phyloP scores from a whole-genome alignment of 768 basidiomycete genomes.

The Boletus edulis region DNA sequence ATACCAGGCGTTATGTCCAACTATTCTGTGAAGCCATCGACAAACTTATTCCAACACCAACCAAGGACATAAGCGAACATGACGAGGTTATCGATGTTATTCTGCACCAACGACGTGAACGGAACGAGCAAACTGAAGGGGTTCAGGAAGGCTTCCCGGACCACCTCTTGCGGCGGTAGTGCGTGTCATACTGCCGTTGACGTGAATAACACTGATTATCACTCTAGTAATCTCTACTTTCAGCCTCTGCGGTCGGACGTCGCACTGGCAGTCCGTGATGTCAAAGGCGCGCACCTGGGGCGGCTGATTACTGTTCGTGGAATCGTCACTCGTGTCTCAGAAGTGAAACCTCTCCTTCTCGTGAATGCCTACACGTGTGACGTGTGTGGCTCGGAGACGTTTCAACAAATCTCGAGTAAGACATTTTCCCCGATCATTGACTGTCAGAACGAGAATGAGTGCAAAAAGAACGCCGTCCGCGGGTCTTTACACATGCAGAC shows the following conservation, averaged over 20 bases:
- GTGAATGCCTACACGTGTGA: conserved; percentile 99
- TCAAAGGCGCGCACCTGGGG: conserved; percentile 84
- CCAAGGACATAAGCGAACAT: conserved; percentile 84
- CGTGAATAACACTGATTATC: conserved; percentile 11
- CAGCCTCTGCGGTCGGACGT: conserved; percentile 75
- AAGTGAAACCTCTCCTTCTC: conserved; percentile 95
- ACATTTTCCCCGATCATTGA: conserved; percentile 87
- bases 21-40: conserved; percentile 92
- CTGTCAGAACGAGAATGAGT: conserved; percentile 84
- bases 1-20: conserved; percentile 86
- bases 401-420: conserved; percentile 93
- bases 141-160: conserved; percentile 81
- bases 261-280: conserved; percentile 87
- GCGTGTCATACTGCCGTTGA: conserved; percentile 36
- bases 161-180: conserved; percentile 94
- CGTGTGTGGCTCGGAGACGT: conserved; percentile 96
- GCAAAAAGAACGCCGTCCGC: conserved; percentile 80
- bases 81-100: conserved; percentile 98
- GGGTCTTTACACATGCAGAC: conserved; percentile 98
- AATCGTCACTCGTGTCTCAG: conserved; percentile 97
- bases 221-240: conserved; percentile 87
- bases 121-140: conserved; percentile 79
- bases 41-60: conserved; percentile 82
- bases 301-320: conserved; percentile 94
- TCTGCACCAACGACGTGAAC: conserved; percentile 86